phyloP scores from a whole-genome alignment of 176 grass and related monocot genomes.

The Saccharum spontaneum region DNA sequence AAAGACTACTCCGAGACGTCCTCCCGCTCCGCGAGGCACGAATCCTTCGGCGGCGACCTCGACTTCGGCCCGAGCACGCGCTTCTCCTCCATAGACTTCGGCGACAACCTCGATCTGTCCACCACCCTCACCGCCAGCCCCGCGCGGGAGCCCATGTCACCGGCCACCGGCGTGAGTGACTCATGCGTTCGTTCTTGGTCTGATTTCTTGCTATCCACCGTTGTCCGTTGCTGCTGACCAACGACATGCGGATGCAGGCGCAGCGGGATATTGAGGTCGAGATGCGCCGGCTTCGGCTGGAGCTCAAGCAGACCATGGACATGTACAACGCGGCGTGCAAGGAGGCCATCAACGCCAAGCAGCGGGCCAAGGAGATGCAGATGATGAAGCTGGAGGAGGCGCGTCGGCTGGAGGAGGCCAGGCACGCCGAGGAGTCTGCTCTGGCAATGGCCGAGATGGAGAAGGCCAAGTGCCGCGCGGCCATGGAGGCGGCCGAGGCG shows the following conservation, averaged over 20 bases:
- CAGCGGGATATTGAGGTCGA: conserved; percentile 68
- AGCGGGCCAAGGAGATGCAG: conserved; percentile 79
- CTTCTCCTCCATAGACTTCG: conserved; percentile 63
- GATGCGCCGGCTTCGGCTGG: conserved; percentile 79
- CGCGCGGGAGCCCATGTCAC: conserved; percentile 41
- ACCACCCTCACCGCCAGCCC: conserved; percentile 21
- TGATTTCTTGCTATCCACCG: not conserved
- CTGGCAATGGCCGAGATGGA: conserved; percentile 21
- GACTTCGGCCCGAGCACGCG: conserved; percentile 53
- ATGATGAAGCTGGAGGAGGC: conserved; percentile 70
- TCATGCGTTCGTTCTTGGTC: not conserved
- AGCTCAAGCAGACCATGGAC: conserved; percentile 94
- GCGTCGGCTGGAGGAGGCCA: conserved; percentile 66
- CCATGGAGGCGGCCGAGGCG: conserved; percentile 78
- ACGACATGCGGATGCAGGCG: conserved; percentile 6
- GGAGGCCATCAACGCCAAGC: conserved; percentile 76
- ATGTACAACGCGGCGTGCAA: conserved; percentile 97
- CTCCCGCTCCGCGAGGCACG: conserved; percentile 12
- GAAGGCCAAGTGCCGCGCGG: conserved; percentile 35
- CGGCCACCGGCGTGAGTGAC: conserved; percentile 45
- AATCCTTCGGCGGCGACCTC: conserved; percentile 47
- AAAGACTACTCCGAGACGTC: conserved; percentile 21
- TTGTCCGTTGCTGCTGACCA: not conserved
- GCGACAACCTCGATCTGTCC: conserved; percentile 49
- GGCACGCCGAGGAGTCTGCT: conserved; percentile 67